Conservation (phyloP, 345 rosid genomes). For the Limnanthes douglasii region DNA sequence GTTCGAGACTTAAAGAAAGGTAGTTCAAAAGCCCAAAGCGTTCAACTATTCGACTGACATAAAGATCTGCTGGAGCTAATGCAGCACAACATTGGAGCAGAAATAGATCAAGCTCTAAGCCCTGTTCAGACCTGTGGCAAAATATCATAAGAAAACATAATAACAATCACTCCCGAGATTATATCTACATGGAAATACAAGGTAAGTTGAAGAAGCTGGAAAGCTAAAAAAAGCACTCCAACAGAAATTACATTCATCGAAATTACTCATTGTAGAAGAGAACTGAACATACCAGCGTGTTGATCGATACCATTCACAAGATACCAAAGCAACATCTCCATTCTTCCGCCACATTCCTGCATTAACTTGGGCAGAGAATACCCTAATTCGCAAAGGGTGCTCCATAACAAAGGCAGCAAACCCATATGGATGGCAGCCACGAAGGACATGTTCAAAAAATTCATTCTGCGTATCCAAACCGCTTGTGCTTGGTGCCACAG, state of each 20-base stretch:
- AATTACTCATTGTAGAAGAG: background rate
- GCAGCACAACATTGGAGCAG: slow-evolving; percentile 96
- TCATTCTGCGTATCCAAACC: slow-evolving; percentile 20
- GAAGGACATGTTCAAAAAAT: slow-evolving; percentile 53
- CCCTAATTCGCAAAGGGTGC: slow-evolving; percentile 82
- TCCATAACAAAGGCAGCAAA: slow-evolving; percentile 85
- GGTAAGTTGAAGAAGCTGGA: too few species aligned
- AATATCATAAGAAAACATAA: slow-evolving; percentile 10
- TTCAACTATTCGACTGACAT: slow-evolving; percentile 47
- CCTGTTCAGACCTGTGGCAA: slow-evolving; percentile 73
- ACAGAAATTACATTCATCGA: too few species aligned
- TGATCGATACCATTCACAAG: slow-evolving; percentile 71
- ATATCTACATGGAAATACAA: too few species aligned
- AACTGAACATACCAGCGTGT: slow-evolving; percentile 49
- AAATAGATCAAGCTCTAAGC: slow-evolving; percentile 91
- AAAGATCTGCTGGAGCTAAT: slow-evolving; percentile 79
- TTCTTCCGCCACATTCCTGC: slow-evolving; percentile 98
- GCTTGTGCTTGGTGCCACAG: slow-evolving; percentile 13
- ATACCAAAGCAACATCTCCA: slow-evolving; percentile 57
- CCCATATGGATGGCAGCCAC: slow-evolving; percentile 54
- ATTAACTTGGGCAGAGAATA: slow-evolving; percentile 73
- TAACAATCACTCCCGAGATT: slow-evolving; percentile 4
- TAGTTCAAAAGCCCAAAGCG: slow-evolving; percentile 74
- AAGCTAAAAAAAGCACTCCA: too few species aligned
- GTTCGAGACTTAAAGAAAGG: slow-evolving; percentile 35